phyloP scores from a whole-genome alignment of 2,329 filamentous ascomycete species.

The Claviceps digitariae region DNA sequence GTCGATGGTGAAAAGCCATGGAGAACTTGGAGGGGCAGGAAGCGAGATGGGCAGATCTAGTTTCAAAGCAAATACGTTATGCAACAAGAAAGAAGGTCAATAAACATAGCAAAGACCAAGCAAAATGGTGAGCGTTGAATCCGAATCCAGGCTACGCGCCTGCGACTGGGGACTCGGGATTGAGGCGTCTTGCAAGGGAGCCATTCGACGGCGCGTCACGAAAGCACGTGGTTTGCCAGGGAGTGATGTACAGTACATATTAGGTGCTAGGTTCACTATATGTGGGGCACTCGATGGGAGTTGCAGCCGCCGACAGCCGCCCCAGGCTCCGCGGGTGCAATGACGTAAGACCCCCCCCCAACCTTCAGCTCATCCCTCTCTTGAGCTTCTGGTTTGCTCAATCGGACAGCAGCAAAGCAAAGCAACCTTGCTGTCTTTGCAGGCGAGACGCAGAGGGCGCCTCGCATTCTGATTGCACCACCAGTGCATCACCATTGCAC shows the following conservation, averaged over 20 bases:
- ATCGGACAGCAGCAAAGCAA: too few species aligned
- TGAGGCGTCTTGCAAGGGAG: neutral
- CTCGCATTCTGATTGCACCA: neutral
- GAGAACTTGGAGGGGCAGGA: neutral
- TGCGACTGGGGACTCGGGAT: neutral
- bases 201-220: neutral
- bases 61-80: neutral
- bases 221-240: conserved; percentile 1
- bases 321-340: neutral
- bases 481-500: neutral
- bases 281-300: too few species aligned
- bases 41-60: neutral
- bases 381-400: too few species aligned
- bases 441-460: neutral
- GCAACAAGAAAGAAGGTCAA: neutral
- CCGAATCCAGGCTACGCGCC: neutral
- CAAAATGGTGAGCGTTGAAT: neutral
- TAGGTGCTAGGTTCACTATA: too few species aligned
- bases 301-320: too few species aligned
- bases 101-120: neutral
- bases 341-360: too few species aligned
- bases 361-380: too few species aligned
- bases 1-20: neutral
- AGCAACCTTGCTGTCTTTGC: too few species aligned
- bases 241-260: too few species aligned